Base-by-base conservation (phyloP, 345 rosid species). In the Eutrema heterophyllum region DNA sequence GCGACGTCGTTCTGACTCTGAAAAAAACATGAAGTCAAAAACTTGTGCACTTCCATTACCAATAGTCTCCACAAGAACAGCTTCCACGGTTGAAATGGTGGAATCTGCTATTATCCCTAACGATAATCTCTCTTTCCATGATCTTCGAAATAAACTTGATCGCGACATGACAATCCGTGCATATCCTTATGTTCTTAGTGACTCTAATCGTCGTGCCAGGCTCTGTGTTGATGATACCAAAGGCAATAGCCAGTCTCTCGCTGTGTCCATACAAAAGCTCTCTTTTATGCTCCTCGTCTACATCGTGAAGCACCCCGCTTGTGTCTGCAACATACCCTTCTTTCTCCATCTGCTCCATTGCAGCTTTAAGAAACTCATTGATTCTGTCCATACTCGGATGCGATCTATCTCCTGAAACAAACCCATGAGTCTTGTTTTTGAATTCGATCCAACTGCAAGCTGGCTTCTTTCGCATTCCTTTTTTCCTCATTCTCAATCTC, bases 361-460 rank as follows among this genome's bases (percentile, higher is more conserved):
- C 84, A 68, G 77, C 78, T 26, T 81, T 46, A 45, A 85, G 67
- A 29, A 89, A 83, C 71, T 81, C 79, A 1, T 80, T 70, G 68
- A 90, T 88, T 66, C 83, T 73, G 7, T 71, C 65, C 72, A 77
- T 77, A 38, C 35, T 44, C 7, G 88, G 86, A 79, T 90, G 93
- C 11, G 97, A 90, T 71, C 74, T 84, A 71, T 90, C 94, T 54
- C 96, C 96, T 5, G 97, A 75, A 6, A 84, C 72, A 61, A 93
- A 93, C 50, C 86, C 82, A 71, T 90, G 93, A n/a, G 81, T 78
- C 70, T 76, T 82, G 81, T 61, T 80, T 63, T 83, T 90, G 13
- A 90, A 78, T 78, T 90, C 96, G 32, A 90, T 85, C 97, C 97
- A 90, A 74, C 97, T 89, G 79, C 90, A 89, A 66, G 92, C 97